These are phyloP conservation scores for Psilocybe tampanensis DNA, from an alignment of 768 basidiomycete genomes.

Conservation along the genomic window DNA sequence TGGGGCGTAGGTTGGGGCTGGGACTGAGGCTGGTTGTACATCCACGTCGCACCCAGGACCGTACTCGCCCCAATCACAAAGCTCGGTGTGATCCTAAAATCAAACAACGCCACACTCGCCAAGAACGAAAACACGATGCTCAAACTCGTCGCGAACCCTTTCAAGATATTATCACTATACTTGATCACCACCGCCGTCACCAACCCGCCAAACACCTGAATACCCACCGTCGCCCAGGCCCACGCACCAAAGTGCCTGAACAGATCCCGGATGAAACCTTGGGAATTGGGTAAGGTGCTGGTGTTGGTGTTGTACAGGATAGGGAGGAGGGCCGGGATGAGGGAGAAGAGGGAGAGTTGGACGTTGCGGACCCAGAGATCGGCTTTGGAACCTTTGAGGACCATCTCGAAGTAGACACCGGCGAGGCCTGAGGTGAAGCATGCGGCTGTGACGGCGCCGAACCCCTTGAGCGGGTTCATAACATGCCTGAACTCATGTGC, in stretches of 20 bases:
- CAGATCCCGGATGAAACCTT: slow-evolving; percentile 55
- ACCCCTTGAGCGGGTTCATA: slow-evolving; percentile 87
- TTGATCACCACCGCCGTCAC: slow-evolving; percentile 96
- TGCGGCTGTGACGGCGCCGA: slow-evolving; percentile 87
- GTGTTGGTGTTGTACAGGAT: slow-evolving; percentile 53
- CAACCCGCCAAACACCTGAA: slow-evolving; percentile 92
- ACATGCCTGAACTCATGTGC: slow-evolving; percentile 74
- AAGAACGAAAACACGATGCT: slow-evolving; percentile 96
- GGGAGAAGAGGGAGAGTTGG: slow-evolving; percentile 93
- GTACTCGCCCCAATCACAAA: slow-evolving; percentile 87
- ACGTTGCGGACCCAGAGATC: slow-evolving; percentile 98
- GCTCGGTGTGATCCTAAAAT: slow-evolving; percentile 83
- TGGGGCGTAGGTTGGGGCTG: slow-evolving; percentile 28
- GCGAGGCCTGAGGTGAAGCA: slow-evolving; percentile 97
- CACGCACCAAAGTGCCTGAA: slow-evolving; percentile 90
- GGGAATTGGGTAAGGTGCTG: slow-evolving; percentile 43
- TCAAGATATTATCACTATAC: slow-evolving; percentile 93
- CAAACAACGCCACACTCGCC: slow-evolving; percentile 88
- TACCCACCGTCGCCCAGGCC: slow-evolving; percentile 93
- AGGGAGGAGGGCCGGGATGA: slow-evolving; percentile 86
- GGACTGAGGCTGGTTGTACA: slow-evolving; percentile 83
- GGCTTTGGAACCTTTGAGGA: slow-evolving; percentile 85
- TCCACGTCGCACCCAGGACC: slow-evolving; percentile 88
- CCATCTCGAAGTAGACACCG: slow-evolving; percentile 99
- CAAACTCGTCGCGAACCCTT: slow-evolving; percentile 96